Percentiles rank a stretch among this genome's conserved stretches.
Conservation (phyloP, 768 basidiomycete genomes). For the Rhodotorula diobovata region DNA sequence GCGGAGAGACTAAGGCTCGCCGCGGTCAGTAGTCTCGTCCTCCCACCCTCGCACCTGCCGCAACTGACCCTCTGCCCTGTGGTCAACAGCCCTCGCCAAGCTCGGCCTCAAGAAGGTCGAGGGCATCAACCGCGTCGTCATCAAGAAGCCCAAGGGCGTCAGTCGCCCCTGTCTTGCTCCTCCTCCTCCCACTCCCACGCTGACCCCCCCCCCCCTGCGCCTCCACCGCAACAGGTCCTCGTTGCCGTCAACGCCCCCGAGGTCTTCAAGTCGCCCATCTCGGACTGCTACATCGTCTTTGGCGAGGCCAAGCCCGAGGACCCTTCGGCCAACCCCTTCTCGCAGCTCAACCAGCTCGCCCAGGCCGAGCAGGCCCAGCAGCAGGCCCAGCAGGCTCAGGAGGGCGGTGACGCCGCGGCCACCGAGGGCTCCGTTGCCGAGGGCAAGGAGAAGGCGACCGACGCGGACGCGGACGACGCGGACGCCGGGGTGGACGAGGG, state of each 20-base stretch:
- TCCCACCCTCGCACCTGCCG: neutral
- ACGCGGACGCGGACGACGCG: constrained; percentile 67
- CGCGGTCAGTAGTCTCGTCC: constrained; percentile 9
- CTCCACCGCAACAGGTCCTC: constrained; percentile 68
- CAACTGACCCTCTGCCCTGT: no score
- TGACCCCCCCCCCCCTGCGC: neutral
- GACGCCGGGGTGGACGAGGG: constrained; percentile 85
- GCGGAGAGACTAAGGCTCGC: constrained; percentile 32
- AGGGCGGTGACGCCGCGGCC: constrained; percentile 58
- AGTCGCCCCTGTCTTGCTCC: constrained; percentile 43
- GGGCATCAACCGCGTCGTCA: constrained; percentile 88
- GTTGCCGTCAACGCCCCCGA: constrained; percentile 91
- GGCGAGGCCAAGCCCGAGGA: constrained; percentile 62
- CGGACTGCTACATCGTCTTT: constrained; percentile 98
- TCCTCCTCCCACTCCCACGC: neutral
- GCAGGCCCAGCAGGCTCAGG: constrained; percentile 10
- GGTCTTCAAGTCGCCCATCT: constrained; percentile 92
- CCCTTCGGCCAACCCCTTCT: neutral
- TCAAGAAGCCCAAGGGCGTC: constrained; percentile 91
- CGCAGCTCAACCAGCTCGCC: constrained; percentile 12
- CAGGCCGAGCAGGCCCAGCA: constrained; percentile 16
- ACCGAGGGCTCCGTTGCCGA: constrained; percentile 53
- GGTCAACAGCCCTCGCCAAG: constrained; percentile 65
- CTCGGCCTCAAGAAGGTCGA: constrained; percentile 89
- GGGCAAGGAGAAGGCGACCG: constrained; percentile 43